Base-by-base conservation (phyloP, 306 rosid genomes). In the Vigna trinervia region DNA sequence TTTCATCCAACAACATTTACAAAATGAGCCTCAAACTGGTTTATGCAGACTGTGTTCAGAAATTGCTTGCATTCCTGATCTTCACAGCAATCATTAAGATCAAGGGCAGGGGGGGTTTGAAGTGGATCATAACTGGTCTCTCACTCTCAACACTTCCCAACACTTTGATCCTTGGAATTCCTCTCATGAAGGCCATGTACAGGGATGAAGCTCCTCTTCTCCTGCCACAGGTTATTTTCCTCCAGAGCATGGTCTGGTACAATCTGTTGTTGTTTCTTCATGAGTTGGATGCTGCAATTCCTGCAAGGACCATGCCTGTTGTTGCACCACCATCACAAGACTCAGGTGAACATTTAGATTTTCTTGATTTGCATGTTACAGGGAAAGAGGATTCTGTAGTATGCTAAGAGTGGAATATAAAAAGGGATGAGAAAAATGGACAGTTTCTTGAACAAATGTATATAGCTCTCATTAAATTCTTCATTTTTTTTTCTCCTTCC, bases 101-200 rank as follows among this genome's bases (percentile, higher is more conserved):
- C 81, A 84, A 79, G 60, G 83, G 84, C 23, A 46, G 86, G 19
- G 96, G 93, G 12, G 92, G 90, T 6, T 84, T 95, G 56, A 88
- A 78, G 75, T 90, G 89, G 77, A 80, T 90, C 73, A 88, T 90
- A 65, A 89, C 97, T 26, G 94, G 96, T 59, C 84, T 95, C 34
- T 95, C 97, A n/a, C 81, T 92, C 19, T 89, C 97, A 39, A 92
- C 97, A 36, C 88, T 95, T 74, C 99, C 99, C 4, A 95, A 95
- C 79, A 95, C 99, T 77, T 86, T 92, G 83, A 89, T 95, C 82
- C 87, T 95, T 1, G 99, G 99, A 45, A 87, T 91, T 66, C 97
- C 99, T 12, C 89, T 95, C 74, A 78, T 92, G 87, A 89, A 82
- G 75, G 97, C 99, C 76, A 95, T 92, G 97, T 95, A 95, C 71